These are phyloP conservation scores for Oenanthe sinensis DNA, from an alignment of 129 eudicot species.

Conservation along the genomic window DNA sequence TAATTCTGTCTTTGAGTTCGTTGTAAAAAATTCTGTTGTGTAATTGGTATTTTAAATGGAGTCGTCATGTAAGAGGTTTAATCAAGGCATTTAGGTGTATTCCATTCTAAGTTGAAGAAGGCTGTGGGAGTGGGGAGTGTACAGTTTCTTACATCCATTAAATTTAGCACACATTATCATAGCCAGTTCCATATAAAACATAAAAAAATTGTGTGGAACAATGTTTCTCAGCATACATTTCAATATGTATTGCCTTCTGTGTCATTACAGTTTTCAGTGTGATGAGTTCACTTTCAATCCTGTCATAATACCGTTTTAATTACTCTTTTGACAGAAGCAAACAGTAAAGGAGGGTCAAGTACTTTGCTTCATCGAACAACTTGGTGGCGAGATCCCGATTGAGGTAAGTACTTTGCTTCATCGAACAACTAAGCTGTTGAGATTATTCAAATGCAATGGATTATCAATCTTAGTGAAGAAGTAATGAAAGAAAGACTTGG, in stretches of 20 bases:
- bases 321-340: slow-evolving; percentile 49
- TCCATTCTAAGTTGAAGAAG: neutral
- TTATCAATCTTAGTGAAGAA: neutral
- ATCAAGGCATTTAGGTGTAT: slow-evolving; percentile 3
- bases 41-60: neutral
- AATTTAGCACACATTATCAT: neutral
- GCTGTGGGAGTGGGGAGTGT: neutral
- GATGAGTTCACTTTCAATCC: neutral
- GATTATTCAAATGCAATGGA: neutral
- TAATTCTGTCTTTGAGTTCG: neutral
- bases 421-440: neutral
- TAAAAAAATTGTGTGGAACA: neutral
- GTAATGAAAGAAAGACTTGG: neutral
- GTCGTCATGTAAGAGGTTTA: neutral
- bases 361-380: slow-evolving; percentile 84
- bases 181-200: neutral
- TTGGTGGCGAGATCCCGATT: slow-evolving; percentile 65
- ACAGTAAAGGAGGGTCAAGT: slow-evolving; percentile 80
- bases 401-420: slow-evolving; percentile 54
- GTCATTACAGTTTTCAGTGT: neutral
- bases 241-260: neutral
- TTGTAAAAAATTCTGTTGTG: neutral
- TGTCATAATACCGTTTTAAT: slow-evolving; percentile 8
- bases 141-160: neutral
- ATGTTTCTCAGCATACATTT: neutral